phyloP scores from a whole-genome alignment of 2,329 filamentous ascomycete genomes.

The Phymatotrichopsis omnivora region DNA sequence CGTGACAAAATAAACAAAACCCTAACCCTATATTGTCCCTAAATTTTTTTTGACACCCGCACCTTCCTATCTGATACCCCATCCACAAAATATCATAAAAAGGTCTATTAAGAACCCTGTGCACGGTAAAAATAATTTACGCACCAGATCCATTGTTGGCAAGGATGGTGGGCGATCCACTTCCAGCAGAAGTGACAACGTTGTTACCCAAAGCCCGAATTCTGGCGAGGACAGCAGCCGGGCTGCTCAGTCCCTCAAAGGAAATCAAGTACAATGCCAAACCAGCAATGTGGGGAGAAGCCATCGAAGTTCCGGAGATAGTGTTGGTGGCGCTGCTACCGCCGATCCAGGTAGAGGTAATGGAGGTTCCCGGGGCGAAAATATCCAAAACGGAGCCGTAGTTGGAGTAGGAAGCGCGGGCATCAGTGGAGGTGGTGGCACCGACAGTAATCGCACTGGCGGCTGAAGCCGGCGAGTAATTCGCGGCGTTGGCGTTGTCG shows the following conservation, averaged over 20 bases:
- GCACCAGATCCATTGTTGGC: conserved; percentile 27
- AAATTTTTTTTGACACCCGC: no score
- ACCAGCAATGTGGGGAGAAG: conserved; percentile 57
- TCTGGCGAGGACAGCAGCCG: conserved; percentile 41
- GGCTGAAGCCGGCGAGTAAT: conserved; percentile 43
- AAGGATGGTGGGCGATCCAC: conserved; percentile 27
- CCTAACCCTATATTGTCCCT: no score
- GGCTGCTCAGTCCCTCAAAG: conserved; percentile 39
- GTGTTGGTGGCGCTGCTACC: conserved; percentile 39
- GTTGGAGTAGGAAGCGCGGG: conserved; percentile 41
- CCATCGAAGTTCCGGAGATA: conserved; percentile 54
- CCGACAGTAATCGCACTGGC: conserved; percentile 46
- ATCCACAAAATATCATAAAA: no score
- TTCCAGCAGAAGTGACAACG: conserved; percentile 34
- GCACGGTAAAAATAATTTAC: no score
- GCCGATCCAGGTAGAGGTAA: conserved; percentile 42
- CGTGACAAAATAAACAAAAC: no score
- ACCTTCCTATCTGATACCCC: no score
- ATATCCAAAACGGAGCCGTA: conserved; percentile 44
- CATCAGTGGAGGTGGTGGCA: conserved; percentile 38
- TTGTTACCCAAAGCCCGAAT: conserved; percentile 40
- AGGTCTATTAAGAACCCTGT: no score
- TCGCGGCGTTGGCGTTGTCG: conserved; percentile 40
- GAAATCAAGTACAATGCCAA: conserved; percentile 58
- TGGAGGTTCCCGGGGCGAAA: conserved; percentile 42